Conservation (phyloP, 106 monocot species). For the Phalaenopsis aphrodite region DNA sequence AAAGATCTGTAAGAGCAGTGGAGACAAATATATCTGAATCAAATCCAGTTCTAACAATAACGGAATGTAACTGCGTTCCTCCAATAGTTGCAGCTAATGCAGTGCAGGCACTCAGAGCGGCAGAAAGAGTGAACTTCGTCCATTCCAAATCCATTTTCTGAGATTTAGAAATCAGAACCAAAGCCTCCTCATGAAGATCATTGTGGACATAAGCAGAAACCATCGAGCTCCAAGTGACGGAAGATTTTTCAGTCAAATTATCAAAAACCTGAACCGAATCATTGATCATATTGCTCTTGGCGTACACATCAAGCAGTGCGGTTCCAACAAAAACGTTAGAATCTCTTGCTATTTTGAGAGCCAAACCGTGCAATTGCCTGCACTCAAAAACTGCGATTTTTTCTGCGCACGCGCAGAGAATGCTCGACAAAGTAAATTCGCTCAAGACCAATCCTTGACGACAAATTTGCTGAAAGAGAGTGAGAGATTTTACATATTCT, state of each 20-base stretch:
- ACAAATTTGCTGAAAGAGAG: neutral
- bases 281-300: neutral
- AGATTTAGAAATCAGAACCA: conserved; percentile 26
- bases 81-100: conserved; percentile 37
- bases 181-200: conserved; percentile 21
- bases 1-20: conserved; percentile 69
- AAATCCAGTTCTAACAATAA: conserved; percentile 2
- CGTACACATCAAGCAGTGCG: conserved; percentile 8
- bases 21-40: conserved; percentile 22
- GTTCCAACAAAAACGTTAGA: conserved; percentile 3
- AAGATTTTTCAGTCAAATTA: conserved; percentile 1
- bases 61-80: conserved; percentile 36
- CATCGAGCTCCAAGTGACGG: conserved; percentile 23
- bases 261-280: conserved; percentile 8
- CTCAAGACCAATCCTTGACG: conserved; percentile 10
- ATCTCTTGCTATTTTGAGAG: neutral
- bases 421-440: conserved; percentile 3
- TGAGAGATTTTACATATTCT: conserved; percentile 7
- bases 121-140: conserved; percentile 55
- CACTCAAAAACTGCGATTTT: neutral
- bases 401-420: conserved; percentile 3
- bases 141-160: conserved; percentile 51
- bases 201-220: conserved; percentile 33
- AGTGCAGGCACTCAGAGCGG: conserved; percentile 37
- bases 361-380: neutral